phyloP scores from a whole-genome alignment of 371 early-diverging fungal genomes.

The Conidiobolus incongruus region DNA sequence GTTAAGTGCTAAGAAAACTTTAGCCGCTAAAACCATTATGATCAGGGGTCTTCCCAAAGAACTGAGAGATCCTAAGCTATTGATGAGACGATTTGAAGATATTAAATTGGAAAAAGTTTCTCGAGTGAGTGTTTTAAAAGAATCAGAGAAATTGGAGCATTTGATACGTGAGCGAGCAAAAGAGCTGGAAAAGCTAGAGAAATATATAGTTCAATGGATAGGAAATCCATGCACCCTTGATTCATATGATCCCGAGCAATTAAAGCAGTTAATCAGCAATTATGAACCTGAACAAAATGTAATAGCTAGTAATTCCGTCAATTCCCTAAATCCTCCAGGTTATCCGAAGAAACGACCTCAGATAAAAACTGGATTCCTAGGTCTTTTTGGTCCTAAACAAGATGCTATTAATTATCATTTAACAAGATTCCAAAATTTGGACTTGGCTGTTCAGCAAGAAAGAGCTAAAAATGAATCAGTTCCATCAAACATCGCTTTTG shows the following conservation, averaged over 20 bases:
- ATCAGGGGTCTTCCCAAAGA: slow-evolving; percentile 28
- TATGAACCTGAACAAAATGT: too few relatives aligned
- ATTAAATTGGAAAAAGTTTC: slow-evolving; percentile 26
- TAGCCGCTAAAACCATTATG: slow-evolving; percentile 17
- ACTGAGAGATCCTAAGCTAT: slow-evolving; percentile 18
- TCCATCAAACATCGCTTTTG: slow-evolving; percentile 22
- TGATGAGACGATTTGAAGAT: slow-evolving; percentile 27
- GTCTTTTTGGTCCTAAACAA: slow-evolving; percentile 11
- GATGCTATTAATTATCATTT: slow-evolving; percentile 12
- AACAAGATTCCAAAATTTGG: slow-evolving; percentile 13
- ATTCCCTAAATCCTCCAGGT: not conserved
- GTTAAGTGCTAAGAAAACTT: not conserved
- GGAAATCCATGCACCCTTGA: slow-evolving; percentile 5
- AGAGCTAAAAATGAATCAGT: not conserved
- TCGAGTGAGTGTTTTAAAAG: slow-evolving; percentile 24
- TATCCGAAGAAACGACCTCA: slow-evolving; percentile 5
- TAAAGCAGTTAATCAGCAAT: not conserved
- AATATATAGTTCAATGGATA: slow-evolving; percentile 5
- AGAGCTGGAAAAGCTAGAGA: slow-evolving; percentile 9
- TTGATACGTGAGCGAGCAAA: slow-evolving; percentile 10
- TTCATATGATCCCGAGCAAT: slow-evolving; percentile 8
- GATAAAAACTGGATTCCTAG: slow-evolving; percentile 11
- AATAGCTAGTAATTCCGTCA: too few relatives aligned
- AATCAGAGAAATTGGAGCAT: slow-evolving; percentile 12
- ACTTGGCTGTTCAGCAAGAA: slow-evolving; percentile 9